Base-by-base conservation (phyloP, 2,329 filamentous ascomycete genomes). In the Aphanocladium album region DNA sequence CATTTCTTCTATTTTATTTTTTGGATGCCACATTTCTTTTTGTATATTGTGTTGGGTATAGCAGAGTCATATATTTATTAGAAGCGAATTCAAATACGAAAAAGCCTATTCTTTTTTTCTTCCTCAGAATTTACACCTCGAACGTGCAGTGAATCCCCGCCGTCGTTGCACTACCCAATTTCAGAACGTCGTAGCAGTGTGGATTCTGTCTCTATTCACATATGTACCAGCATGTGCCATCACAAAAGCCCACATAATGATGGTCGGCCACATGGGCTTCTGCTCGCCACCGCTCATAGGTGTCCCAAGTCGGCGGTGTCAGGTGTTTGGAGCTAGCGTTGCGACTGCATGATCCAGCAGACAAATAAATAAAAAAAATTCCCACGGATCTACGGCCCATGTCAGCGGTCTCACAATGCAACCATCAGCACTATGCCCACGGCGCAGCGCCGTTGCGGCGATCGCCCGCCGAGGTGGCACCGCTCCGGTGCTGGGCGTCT, bases 1-100 rank as follows among this genome's bases (percentile, higher is more conserved):
- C n/a, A n/a, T n/a, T n/a, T n/a, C n/a, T n/a, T n/a, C n/a, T n/a
- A n/a, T n/a, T 41, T 41, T 16, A 21, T 11, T 14, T 37, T 51
- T 51, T 35, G 47, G 1, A 35, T 23, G 25, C 21, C n/a, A 16
- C 25, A 35, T 19, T 19, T 19, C 17, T 41, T 45, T 56, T 37
- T 56, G 54, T 39, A 57, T 39, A 39, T 37, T 37, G 12, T 56
- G 41, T 55, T 49, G 30, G 43, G 54, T 47, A 56, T 47, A 47
- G 53, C 43, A 49, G 9, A 53, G 35, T 55, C 37, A 23, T 35
- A 55, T 39, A n/a, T 47, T 49, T 39, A 49, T 21, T 19, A 37
- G 27, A 37, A 49, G 45, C 54, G 27, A 56, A 9, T 46, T 21
- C 17, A 56, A 35, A 45, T 21, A 45, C 14, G 27, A 56, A 35